Evolutionary conservation across 192 early-diverging fungal species (phyloP).

Genomic region (Phycomyces blakesleeanus): DNA sequence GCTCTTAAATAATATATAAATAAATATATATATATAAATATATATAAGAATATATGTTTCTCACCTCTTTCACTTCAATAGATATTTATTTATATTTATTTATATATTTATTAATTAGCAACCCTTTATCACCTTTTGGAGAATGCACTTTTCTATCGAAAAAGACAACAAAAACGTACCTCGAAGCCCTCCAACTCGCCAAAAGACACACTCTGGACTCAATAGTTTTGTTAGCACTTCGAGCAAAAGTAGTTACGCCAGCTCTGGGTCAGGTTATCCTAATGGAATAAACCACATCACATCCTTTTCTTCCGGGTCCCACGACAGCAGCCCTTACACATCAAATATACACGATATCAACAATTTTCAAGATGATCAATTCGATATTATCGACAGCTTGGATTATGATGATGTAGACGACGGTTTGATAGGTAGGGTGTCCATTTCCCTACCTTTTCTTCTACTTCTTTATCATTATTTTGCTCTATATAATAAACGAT

Average conservation of each 20-base stretch:
- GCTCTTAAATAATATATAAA: too few species aligned
- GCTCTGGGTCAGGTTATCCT: background rate
- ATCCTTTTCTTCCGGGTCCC: conserved; percentile 2
- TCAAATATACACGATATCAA: background rate
- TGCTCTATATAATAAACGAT: too few species aligned
- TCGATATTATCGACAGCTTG: conserved; percentile 22
- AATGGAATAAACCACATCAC: conserved; percentile 2
- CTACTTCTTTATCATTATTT: too few species aligned
- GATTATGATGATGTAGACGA: conserved; percentile 31
- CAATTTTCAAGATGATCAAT: conserved; percentile 7
- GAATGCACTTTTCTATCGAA: too few species aligned
- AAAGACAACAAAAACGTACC: background rate
- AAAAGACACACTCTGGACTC: too few species aligned
- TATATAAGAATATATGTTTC: too few species aligned
- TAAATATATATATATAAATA: too few species aligned
- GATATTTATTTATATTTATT: too few species aligned
- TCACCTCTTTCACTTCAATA: too few species aligned
- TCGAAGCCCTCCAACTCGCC: too few species aligned
- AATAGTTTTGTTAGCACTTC: background rate
- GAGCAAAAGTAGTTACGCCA: conserved; percentile 6
- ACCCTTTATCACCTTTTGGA: too few species aligned
- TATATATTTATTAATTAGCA: too few species aligned
- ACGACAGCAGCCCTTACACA: background rate
- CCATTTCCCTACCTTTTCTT: background rate
- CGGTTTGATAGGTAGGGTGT: conserved; percentile 18